Base-by-base conservation (phyloP, 805 yeast species). In the Monosporozyma yasuniensis region DNA sequence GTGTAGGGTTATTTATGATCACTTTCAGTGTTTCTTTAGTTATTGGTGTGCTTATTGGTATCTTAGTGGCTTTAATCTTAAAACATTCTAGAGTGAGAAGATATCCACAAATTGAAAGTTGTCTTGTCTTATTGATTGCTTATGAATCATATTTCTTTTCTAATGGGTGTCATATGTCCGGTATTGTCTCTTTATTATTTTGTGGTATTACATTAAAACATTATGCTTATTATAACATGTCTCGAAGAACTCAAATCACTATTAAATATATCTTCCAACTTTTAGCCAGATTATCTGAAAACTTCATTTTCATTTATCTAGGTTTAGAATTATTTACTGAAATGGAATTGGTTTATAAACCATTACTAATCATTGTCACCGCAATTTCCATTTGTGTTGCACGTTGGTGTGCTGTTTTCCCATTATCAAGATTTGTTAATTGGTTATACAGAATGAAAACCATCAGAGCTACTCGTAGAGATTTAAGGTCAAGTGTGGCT, bases 131-230 rank as follows among this genome's bases (percentile, higher is more conserved):
- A 43, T 70, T 93, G 57, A 82, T 90, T 64, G 97, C 98, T 16
- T 93, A 93, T 65, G 96, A 89, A 60, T 88, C 97, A 0, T 93
- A 93, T 68, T 93, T 93, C 73, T 93, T 93, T 68, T 90, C 98
- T 42, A 93, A 93, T 63, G 99, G 99, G 46, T 95, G 98, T 60
- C 99, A 95, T 66, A 93, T 93, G 99, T 90, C 98, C 5, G 99
- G 99, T 44, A 91, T 91, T 56, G 98, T 91, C 6, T 89, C 97
- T 1, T 73, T 93, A 56, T 71, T 93, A 56, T 93, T 93, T 71
- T 91, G 97, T 66, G 99, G 99, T 49, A 93, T 93, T 54, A 91
- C 99, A 1, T 72, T 93, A 65, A 93, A 91, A 66, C 98, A 95
- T 68, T 93, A 93, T 64, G 99, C 98, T 14, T 90, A 90, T 70